Evolutionary conservation across 768 basidiomycete species (phyloP), one percentile per base, ranked within the genome.

Genomic region (Neoboletus subvelutipes): DNA sequence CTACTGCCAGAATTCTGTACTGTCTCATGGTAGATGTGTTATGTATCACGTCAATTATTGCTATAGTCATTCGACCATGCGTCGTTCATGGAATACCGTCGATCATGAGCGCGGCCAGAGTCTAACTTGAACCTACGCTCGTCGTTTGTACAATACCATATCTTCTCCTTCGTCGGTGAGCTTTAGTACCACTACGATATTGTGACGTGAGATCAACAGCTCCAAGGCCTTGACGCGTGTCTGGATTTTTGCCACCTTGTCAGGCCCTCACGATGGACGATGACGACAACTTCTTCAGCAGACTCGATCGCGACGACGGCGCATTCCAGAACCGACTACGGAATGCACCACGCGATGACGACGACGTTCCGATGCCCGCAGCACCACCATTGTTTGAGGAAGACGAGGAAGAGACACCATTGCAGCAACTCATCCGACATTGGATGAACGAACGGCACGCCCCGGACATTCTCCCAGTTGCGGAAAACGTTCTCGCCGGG

Each of bases 401-500:
- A 15, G 74, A 73, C 20, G 72, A 71, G 7, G 72, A 75, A 5
- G 83, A 85, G 55, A 85, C 87, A 5, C 83, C 84, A 0, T 72
- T 92, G 2, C 82, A 89, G 43, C 77, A 83, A 60, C 80, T 94
- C 45, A 88, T 84, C 48, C 81, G 90, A 31, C 87, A 89, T 63
- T 94, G 92, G 92, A 84, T 87, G 78, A 89, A 92, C 75, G 92
- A 94, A 64, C 77, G 92, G 43, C 84, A 89, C 62, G 83, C 88
- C 8, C 92, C 91, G 2, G 90, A 93, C 64, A 81, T 94, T 26
- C 75, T 94, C 26, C 83, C 87, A 9, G 82, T 83, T 4, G 88
- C 89, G 57, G 88, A 89, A 59, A 80, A 80, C 41, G 73, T 93
- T 3, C 75, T 94, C 54, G 78, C 81, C 9, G 73, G 77, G 24